Evolutionary conservation across 495 filamentous ascomycete species (phyloP).

Genomic region (Hypoxylon crocopeplum): DNA sequence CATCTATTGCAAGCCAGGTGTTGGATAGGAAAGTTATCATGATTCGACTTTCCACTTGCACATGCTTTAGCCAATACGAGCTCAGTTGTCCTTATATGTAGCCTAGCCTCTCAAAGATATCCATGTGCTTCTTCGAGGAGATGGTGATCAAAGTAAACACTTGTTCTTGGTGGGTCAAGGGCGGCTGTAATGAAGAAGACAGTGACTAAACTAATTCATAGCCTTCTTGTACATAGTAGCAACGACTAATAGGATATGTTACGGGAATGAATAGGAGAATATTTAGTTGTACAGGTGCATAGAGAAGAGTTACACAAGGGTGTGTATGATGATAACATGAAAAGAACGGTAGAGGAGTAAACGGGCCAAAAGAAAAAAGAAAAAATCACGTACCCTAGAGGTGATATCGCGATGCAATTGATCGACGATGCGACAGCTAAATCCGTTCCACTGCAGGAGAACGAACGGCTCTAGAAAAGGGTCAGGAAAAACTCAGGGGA

Average conservation of each 20-base stretch:
- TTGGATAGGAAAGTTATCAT: constrained; percentile 10
- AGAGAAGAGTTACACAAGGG: neutral
- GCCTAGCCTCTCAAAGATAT: constrained; percentile 16
- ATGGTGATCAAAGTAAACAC: constrained; percentile 16
- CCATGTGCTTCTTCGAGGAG: constrained; percentile 5
- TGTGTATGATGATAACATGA: neutral
- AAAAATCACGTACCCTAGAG: constrained; percentile 32
- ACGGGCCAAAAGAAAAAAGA: constrained; percentile 10
- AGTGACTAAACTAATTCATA: neutral
- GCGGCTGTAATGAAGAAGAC: too few species aligned
- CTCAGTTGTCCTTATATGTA: constrained; percentile 14
- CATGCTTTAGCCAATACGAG: constrained; percentile 2
- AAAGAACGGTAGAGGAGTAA: constrained; percentile 3
- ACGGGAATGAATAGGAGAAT: neutral
- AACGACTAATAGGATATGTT: neutral
- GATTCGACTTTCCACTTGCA: constrained; percentile 21
- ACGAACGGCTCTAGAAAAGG: too few species aligned
- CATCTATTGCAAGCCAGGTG: constrained; percentile 13
- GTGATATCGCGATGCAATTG: constrained; percentile 31
- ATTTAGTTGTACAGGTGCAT: neutral
- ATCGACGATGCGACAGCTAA: constrained; percentile 24
- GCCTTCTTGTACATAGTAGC: neutral
- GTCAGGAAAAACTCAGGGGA: too few species aligned
- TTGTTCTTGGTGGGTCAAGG: constrained; percentile 15
- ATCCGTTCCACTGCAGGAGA: constrained; percentile 5